Conservation (phyloP, 2,329 filamentous ascomycete species). For the Colletotrichum tamarilloi region DNA sequence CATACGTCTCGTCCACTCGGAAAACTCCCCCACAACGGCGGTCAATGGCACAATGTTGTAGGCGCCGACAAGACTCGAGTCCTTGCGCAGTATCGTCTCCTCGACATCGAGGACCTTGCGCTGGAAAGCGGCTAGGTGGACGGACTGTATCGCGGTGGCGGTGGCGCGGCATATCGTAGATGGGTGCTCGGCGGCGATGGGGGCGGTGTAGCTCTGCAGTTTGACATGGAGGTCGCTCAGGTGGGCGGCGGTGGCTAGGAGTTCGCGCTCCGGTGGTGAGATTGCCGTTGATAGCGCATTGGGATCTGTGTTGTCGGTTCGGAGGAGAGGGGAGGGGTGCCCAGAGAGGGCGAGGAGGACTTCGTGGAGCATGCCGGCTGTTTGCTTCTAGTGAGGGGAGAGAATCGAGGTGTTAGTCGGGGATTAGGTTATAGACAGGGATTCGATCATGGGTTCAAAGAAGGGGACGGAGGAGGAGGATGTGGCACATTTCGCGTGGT, state of each 20-base stretch:
- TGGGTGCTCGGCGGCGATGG: constrained; percentile 76
- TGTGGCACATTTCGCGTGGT: constrained; percentile 21
- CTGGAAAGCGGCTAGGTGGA: constrained; percentile 85
- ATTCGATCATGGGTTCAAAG: neutral
- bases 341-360: constrained; percentile 96
- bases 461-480: constrained; percentile 18
- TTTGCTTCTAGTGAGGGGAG: neutral
- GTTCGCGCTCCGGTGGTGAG: constrained; percentile 84
- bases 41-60: constrained; percentile 95
- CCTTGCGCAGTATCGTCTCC: constrained; percentile 77
- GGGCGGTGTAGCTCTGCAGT: constrained; percentile 73
- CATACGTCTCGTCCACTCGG: constrained; percentile 85
- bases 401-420: constrained; percentile 11
- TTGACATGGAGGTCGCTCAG: constrained; percentile 83
- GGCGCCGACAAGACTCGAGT: constrained; percentile 85
- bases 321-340: constrained; percentile 89
- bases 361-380: constrained; percentile 87
- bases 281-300: constrained; percentile 58
- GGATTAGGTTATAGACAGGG: neutral
- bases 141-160: constrained; percentile 78
- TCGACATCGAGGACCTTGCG: constrained; percentile 88
- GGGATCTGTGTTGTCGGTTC: constrained; percentile 58
- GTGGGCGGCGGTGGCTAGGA: constrained; percentile 80
- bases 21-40: constrained; percentile 84
- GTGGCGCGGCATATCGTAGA: constrained; percentile 91